Conservation (phyloP, 2,329 filamentous ascomycete species). For the Aureobasidium sp. region DNA sequence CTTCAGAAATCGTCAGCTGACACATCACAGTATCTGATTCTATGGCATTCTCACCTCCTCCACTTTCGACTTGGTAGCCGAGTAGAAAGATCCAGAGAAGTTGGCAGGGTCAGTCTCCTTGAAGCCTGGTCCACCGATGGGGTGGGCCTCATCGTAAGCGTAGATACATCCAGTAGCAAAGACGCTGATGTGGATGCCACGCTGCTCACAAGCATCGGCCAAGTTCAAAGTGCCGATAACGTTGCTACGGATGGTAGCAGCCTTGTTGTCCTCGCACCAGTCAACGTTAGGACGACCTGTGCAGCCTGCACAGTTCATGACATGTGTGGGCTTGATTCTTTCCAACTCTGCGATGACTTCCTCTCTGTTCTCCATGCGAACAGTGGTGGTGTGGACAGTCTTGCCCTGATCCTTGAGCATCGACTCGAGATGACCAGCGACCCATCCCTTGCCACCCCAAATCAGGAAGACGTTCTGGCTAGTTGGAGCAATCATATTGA, state of each 20-base stretch:
- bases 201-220: conserved; percentile 53
- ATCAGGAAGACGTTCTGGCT: conserved; percentile 48
- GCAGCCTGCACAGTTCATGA: conserved; percentile 59
- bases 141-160: conserved; percentile 54
- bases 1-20: conserved; percentile 27
- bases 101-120: conserved; percentile 57
- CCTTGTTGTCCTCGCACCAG: conserved; percentile 64
- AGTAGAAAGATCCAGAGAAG: conserved; percentile 63
- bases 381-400: conserved; percentile 52
- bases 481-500: background rate
- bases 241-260: conserved; percentile 60
- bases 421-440: conserved; percentile 53
- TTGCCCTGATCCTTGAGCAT: conserved; percentile 55
- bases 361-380: conserved; percentile 59
- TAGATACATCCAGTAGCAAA: conserved; percentile 63
- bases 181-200: conserved; percentile 56
- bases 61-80: conserved; percentile 57
- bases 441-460: conserved; percentile 59
- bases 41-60: conserved; percentile 46
- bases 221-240: conserved; percentile 59
- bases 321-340: conserved; percentile 56
- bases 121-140: conserved; percentile 54
- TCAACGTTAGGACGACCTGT: conserved; percentile 63
- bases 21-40: background rate
- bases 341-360: conserved; percentile 51